phyloP scores from a whole-genome alignment of 2,329 filamentous ascomycete genomes.

The Ophiocordyceps sinensis region DNA sequence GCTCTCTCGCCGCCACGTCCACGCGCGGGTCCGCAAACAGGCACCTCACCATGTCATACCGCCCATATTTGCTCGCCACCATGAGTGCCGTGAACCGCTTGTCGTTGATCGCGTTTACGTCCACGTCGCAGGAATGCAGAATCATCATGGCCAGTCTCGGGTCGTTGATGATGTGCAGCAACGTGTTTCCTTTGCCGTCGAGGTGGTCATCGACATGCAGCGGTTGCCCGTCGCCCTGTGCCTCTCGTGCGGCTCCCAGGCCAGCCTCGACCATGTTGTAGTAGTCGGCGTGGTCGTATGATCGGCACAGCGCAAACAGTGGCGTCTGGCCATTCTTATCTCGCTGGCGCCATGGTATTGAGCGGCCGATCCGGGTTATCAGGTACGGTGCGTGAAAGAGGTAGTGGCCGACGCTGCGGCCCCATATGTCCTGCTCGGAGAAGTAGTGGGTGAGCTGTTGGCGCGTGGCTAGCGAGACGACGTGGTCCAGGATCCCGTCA shows the following conservation, averaged over 20 bases:
- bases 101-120: constrained; percentile 90
- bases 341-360: constrained; percentile 77
- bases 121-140: constrained; percentile 75
- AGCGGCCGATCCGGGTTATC: constrained; percentile 59
- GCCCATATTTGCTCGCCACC: constrained; percentile 96
- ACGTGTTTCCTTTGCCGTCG: constrained; percentile 82
- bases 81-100: constrained; percentile 91
- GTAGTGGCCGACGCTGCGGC: constrained; percentile 87
- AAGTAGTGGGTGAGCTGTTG: constrained; percentile 53
- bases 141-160: constrained; percentile 61
- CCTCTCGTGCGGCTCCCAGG: constrained; percentile 54
- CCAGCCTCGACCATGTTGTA: constrained; percentile 74
- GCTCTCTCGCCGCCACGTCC: constrained; percentile 69
- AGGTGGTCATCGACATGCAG: constrained; percentile 87
- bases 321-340: constrained; percentile 98
- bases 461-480: constrained; percentile 43
- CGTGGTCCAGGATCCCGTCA: constrained; percentile 57
- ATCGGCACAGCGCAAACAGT: constrained; percentile 84
- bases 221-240: constrained; percentile 65
- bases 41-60: constrained; percentile 80
- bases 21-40: constrained; percentile 81
- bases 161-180: constrained; percentile 92
- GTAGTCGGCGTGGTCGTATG: constrained; percentile 86
- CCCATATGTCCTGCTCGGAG: constrained; percentile 63
- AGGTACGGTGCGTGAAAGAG: constrained; percentile 80